These are phyloP conservation scores for Arctostaphylos glauca DNA, from an alignment of 148 eudicot species.

Conservation along the genomic window DNA sequence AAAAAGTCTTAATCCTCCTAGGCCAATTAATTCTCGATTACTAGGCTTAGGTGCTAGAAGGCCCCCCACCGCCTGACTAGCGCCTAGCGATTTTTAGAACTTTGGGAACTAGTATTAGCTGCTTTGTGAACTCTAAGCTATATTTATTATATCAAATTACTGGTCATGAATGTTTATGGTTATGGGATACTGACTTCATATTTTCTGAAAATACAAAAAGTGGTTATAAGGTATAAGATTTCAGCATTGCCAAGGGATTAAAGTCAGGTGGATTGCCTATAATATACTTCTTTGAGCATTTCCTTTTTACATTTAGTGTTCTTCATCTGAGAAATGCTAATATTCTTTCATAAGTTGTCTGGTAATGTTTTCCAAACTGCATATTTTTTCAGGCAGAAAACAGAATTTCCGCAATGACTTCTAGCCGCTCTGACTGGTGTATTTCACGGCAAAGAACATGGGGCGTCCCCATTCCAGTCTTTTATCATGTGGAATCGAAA, in stretches of 20 bases:
- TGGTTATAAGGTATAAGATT: background rate
- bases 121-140: background rate
- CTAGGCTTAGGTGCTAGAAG: too few relatives aligned
- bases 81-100: too few relatives aligned
- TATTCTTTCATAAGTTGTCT: background rate
- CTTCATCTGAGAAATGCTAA: background rate
- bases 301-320: background rate
- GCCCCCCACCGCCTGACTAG: too few relatives aligned
- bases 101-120: background rate
- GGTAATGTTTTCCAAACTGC: constrained; percentile 8
- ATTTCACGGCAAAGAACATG: constrained; percentile 96
- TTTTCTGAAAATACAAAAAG: background rate
- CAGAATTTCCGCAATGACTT: constrained; percentile 85
- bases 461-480: constrained; percentile 99
- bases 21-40: too few relatives aligned
- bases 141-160: background rate
- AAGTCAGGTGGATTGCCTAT: background rate
- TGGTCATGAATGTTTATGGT: background rate
- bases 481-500: constrained; percentile 83
- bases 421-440: constrained; percentile 98
- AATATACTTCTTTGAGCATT: background rate
- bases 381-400: constrained; percentile 60
- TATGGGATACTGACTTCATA: background rate
- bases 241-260: background rate
- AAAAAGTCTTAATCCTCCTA: too few relatives aligned